Base-by-base conservation (phyloP, 2,329 filamentous ascomycete species). In the Trichoderma sp. region DNA sequence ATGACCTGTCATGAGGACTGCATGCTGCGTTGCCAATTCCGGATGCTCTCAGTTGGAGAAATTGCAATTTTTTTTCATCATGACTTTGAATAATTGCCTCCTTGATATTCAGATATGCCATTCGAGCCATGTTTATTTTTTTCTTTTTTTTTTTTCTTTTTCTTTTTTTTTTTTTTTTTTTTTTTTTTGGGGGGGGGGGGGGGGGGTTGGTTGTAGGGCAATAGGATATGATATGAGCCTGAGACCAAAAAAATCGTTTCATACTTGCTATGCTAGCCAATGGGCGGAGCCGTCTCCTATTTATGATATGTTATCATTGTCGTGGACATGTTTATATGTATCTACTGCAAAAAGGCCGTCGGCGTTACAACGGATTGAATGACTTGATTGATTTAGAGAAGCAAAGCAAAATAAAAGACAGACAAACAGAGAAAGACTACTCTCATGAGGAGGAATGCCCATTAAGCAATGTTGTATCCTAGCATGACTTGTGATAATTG, bases 11-110 rank as follows among this genome's bases (percentile, higher is more conserved):
- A 43, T 43, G 39, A 43, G 18, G n/a, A 43, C 39, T n/a, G 39
- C 37, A 13, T 39, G 34, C 37, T 39, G 14, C 37, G 37, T 18
- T 18, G 37, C 37, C 16, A 39, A 18, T 6, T 6, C 37, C 14
- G 37, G 37, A 39, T 39, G 4, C 37, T 39, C 37, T 39, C 37
- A 18, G 14, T 16, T 39, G 5, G 5, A 6, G 16, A n/a, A n/a
- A n/a, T n/a, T n/a, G n/a, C n/a, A 39, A 39, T 39, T 16, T 34
- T 7, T 66, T 67, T 21, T 59, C 54, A 59, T 68, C 76, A 73
- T 71, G 43, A 59, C 37, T 39, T n/a, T 59, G 64, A 59, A 18
- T 18, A 37, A 2, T 24, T 28, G 16, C n/a, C 2, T 43, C 18
- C 21, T 63, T 63, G 21, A 52, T 28, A 21, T 63, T 13, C 10